These are phyloP conservation scores for Choiromyces venosus DNA, from an alignment of 495 filamentous ascomycete genomes.

Conservation along the genomic window DNA sequence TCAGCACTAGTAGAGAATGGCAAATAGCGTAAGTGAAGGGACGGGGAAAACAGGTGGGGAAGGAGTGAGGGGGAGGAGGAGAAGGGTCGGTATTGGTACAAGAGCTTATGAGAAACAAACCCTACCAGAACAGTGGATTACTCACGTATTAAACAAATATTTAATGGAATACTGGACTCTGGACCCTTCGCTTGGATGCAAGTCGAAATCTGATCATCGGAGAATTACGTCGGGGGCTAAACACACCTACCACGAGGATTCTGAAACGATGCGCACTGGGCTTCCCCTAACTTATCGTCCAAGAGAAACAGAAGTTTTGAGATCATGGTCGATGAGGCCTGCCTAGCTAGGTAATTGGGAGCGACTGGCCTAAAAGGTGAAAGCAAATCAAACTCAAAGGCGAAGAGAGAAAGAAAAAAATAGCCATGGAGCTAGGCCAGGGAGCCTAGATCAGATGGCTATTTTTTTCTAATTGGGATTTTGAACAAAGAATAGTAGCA, in stretches of 20 bases:
- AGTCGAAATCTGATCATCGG: conserved; percentile 31
- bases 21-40: conserved; percentile 17
- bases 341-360: neutral
- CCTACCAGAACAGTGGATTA: conserved; percentile 28
- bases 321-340: conserved; percentile 12
- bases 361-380: neutral
- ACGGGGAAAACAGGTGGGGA: conserved; percentile 18
- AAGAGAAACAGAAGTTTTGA: conserved; percentile 31
- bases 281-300: conserved; percentile 9
- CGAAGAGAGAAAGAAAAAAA: neutral
- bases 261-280: conserved; percentile 35
- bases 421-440: neutral
- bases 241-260: conserved; percentile 19
- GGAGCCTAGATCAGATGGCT: neutral
- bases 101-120: conserved; percentile 12
- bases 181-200: conserved; percentile 12
- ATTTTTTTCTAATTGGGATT: neutral
- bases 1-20: neutral
- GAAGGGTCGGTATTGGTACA: conserved; percentile 11
- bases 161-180: conserved; percentile 6
- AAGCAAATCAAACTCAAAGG: neutral
- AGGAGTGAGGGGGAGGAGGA: conserved; percentile 6
- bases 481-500: conserved; percentile 4
- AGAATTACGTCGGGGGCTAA: conserved; percentile 22
- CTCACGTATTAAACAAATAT: conserved; percentile 7